These are phyloP conservation scores for Hydnum rufescens DNA, from an alignment of 768 basidiomycete genomes.

Conservation along the genomic window DNA sequence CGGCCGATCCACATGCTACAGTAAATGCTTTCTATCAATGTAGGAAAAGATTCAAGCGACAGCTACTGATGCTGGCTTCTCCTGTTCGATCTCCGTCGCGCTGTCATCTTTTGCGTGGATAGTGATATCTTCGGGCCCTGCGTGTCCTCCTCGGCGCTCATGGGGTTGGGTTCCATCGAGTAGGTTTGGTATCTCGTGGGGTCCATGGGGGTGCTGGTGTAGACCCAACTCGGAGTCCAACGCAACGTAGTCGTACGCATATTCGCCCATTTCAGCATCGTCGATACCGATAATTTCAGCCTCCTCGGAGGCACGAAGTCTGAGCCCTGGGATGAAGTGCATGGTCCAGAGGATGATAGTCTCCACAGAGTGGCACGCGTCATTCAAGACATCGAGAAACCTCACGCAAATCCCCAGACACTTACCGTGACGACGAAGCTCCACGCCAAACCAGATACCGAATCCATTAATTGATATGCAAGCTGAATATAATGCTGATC, in stretches of 20 bases:
- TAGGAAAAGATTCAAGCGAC: too few species aligned
- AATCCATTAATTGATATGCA: constrained; percentile 68
- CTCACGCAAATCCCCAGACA: too few species aligned
- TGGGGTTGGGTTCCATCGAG: neutral
- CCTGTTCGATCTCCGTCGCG: too few species aligned
- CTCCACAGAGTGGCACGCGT: too few species aligned
- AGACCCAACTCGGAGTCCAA: constrained; percentile 34
- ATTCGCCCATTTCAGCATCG: constrained; percentile 79
- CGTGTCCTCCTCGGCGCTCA: neutral
- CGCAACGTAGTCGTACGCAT: constrained; percentile 72
- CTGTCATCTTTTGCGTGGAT: constrained; percentile 8
- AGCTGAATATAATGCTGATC: constrained; percentile 65
- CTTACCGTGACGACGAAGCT: constrained; percentile 62
- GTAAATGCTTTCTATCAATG: too few species aligned
- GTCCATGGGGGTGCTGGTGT: constrained; percentile 8
- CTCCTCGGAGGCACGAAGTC: constrained; percentile 34
- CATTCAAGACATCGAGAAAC: neutral
- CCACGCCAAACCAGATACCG: constrained; percentile 40
- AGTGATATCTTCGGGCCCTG: neutral
- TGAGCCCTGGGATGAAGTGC: constrained; percentile 67
- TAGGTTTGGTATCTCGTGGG: neutral
- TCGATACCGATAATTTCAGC: constrained; percentile 57
- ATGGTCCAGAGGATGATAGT: constrained; percentile 73
- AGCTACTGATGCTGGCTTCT: too few species aligned
- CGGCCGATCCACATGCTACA: too few species aligned